Evolutionary conservation across 2,329 filamentous ascomycete genomes (phyloP).

Genomic region (Aspergillus jensenii): DNA sequence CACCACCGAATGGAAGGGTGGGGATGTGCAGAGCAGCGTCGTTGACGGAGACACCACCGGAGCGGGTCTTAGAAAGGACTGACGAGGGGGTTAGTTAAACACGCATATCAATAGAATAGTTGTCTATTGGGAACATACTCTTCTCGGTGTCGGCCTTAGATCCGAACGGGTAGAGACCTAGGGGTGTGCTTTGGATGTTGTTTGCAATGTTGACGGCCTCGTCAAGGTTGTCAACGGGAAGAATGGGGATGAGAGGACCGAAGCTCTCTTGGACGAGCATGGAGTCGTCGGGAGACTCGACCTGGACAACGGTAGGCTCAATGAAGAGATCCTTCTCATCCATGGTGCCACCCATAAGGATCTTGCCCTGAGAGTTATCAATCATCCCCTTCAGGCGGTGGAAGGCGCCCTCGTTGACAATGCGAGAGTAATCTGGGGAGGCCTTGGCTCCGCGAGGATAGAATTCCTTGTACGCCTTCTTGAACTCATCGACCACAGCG

Average conservation of each 20-base stretch:
- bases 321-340: slow-evolving; percentile 81
- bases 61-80: slow-evolving; percentile 64
- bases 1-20: slow-evolving; percentile 77
- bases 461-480: slow-evolving; percentile 70
- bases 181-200: slow-evolving; percentile 75
- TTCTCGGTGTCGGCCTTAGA: slow-evolving; percentile 74
- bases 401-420: slow-evolving; percentile 80
- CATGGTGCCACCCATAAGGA: slow-evolving; percentile 81
- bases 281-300: slow-evolving; percentile 71
- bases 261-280: slow-evolving; percentile 85
- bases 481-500: slow-evolving; percentile 72
- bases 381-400: slow-evolving; percentile 85
- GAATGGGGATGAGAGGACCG: slow-evolving; percentile 83
- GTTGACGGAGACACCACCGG: slow-evolving; percentile 62
- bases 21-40: slow-evolving; percentile 69
- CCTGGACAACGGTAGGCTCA: slow-evolving; percentile 87
- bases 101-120: background rate
- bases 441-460: slow-evolving; percentile 77
- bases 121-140: slow-evolving; percentile 48
- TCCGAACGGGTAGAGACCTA: slow-evolving; percentile 84
- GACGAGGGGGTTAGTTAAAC: slow-evolving; percentile 3
- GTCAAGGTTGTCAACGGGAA: slow-evolving; percentile 76
- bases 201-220: slow-evolving; percentile 83
- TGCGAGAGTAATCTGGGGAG: slow-evolving; percentile 75
- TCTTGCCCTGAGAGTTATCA: slow-evolving; percentile 77